Base-by-base conservation (phyloP, 257 asterid species). In the Anisodus tanguticus region DNA sequence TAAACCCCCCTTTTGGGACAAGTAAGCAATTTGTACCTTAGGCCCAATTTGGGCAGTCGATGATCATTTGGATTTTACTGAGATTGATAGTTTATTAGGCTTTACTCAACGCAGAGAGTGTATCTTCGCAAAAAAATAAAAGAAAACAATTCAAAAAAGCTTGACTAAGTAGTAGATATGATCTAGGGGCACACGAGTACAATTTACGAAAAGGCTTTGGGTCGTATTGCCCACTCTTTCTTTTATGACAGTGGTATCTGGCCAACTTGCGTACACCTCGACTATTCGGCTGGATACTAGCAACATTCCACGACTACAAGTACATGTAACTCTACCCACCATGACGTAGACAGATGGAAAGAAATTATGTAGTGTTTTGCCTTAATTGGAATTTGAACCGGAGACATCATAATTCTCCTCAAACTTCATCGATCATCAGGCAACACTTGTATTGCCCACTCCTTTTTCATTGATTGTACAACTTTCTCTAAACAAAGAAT, bases 401-500 rank as follows among this genome's bases (percentile, higher is more conserved):
- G 55, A 67, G 74, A 67, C 47, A 12, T 67, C 74, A 13, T 67
- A 67, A n/a, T 66, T 66, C n/a, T 26, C 71, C n/a, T 31, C n/a
- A 26, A 8, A 64, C 1, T 66, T 12, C 45, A 66, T 35, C 35
- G 49, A 67, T 22, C 76, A 67, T 7, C 4, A 37, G 22, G 51
- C 22, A 11, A 37, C 11, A 67, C 51, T 35, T 37, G 76, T 37
- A 6, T 8, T 16, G 49, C 6, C 22, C 12, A 0, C 22, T 37
- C 22, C 13, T 6, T 37, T 49, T 37, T 3, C 16, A 35, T 6
- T 35, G 51, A 6, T 67, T 67, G 51, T 35, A 37, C 49, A 15
- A 37, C 51, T 6, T 3, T 35, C 76, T 67, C 22, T 67, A 13
- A 67, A 13, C 22, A 35, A 31, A 37, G 76, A 67, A 67, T 67